Evolutionary conservation across 768 basidiomycete genomes (phyloP).

Genomic region (Trametes coccinea): DNA sequence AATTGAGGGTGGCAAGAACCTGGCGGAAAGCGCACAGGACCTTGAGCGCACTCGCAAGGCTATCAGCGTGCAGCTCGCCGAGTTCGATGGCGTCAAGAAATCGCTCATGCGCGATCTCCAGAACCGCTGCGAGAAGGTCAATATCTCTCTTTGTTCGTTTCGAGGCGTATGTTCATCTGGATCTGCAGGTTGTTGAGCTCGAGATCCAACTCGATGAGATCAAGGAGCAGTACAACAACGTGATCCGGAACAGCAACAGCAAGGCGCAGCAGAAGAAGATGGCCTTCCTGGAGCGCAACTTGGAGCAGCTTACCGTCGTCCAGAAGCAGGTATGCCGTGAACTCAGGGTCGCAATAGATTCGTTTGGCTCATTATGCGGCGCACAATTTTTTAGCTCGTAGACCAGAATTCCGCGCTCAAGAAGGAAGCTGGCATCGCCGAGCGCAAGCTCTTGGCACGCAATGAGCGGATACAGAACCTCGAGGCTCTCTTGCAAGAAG

Average conservation of each 20-base stretch:
- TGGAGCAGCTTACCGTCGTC: constrained; percentile 91
- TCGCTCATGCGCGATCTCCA: constrained; percentile 98
- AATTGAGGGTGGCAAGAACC: constrained; percentile 94
- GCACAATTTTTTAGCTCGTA: constrained; percentile 64
- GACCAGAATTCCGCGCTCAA: constrained; percentile 97
- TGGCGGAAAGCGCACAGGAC: constrained; percentile 96
- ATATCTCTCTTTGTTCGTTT: not conserved
- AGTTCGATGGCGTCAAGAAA: constrained; percentile 99
- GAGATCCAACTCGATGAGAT: constrained; percentile 99
- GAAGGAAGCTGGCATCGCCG: constrained; percentile 96
- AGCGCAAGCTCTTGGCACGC: constrained; percentile 92
- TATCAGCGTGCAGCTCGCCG: constrained; percentile 96
- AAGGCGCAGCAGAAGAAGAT: constrained; percentile 99
- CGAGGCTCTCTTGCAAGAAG: constrained; percentile 89
- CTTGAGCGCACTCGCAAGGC: constrained; percentile 95
- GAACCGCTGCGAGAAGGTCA: constrained; percentile 98
- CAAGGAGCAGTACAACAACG: constrained; percentile 98
- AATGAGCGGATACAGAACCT: constrained; percentile 98
- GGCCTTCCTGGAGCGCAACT: constrained; percentile 95
- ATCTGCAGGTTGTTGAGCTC: constrained; percentile 89
- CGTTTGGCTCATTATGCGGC: constrained; percentile 23
- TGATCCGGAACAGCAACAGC: constrained; percentile 96
- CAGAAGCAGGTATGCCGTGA: constrained; percentile 83
- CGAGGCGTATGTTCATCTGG: constrained; percentile 7
- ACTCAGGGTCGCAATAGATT: not conserved